Evolutionary conservation across 768 basidiomycete genomes (phyloP), one percentile per base, ranked within the genome.

Genomic region (Psilocybe tampanensis): DNA sequence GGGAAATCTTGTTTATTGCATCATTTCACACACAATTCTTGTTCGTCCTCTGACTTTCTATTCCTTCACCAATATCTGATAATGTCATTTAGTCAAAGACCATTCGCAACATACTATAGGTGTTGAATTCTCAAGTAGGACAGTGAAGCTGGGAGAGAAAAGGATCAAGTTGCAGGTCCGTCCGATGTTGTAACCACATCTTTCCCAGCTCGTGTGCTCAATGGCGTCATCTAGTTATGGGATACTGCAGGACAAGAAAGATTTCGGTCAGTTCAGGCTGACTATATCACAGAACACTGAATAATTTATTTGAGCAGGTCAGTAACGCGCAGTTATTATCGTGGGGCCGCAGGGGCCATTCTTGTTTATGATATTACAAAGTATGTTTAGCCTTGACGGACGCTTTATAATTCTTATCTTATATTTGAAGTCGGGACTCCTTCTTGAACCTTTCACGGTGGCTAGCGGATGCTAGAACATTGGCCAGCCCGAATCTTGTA

Each of bases 41-140:
- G 96, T 97, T 65, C 63, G 94, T 82, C 49, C 21, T 56, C 43
- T 52, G 39, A 21, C 52, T 44, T 45, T 53, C n/a, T 34, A 41
- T 55, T 18, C n/a, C 22, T 23, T 43, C 39, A 36, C 26, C 33
- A 21, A 43, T 36, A 24, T 56, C 66, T 70, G 44, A 66, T 43
- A 54, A 41, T n/a, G 17, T 36, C 22, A 58, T 58, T n/a, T 66
- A 97, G 95, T 95, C 82, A 96, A 95, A 75, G 89, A 93, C 63
- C 90, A 96, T 73, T 94, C 94, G 5, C 92, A 95, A 74, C 97
- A 98, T 72, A 98, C 97, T 13, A 98, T 99, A 56, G 97, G 96
- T 9, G 97, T 99, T 24, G 97, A 98, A 69, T 98, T 99, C 70
- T 94, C 94, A 17, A 96, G 94, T 69, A 81, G 95, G 63, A 95